Evolutionary conservation across 768 basidiomycete genomes (phyloP).

Genomic region (Rhodotorula babjevae): DNA sequence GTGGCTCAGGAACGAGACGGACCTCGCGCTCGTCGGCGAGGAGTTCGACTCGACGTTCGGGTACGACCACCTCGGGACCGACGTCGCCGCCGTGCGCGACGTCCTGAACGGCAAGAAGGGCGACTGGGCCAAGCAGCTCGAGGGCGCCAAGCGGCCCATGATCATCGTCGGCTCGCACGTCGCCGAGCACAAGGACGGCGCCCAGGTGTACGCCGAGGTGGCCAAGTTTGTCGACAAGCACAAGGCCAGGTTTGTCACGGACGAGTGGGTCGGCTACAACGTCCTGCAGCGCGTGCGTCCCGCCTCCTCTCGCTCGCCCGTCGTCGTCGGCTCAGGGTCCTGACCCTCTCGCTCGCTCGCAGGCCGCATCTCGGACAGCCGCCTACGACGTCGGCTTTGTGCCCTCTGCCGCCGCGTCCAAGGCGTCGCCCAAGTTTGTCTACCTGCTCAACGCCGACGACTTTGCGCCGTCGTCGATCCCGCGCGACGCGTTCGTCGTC

Average conservation of each 20-base stretch:
- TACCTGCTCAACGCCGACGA: slow-evolving; percentile 97
- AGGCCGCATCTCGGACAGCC: slow-evolving; percentile 87
- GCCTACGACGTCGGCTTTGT: slow-evolving; percentile 93
- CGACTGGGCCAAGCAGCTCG: slow-evolving; percentile 77
- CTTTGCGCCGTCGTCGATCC: slow-evolving; percentile 78
- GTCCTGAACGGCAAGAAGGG: slow-evolving; percentile 61
- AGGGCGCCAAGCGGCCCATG: slow-evolving; percentile 79
- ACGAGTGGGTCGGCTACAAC: slow-evolving; percentile 93
- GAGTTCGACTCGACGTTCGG: slow-evolving; percentile 86
- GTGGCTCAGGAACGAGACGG: slow-evolving; percentile 80
- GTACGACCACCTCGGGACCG: slow-evolving; percentile 81
- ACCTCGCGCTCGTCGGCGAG: slow-evolving; percentile 85
- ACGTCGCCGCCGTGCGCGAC: slow-evolving; percentile 66
- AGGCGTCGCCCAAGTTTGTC: slow-evolving; percentile 81
- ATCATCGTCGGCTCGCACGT: slow-evolving; percentile 88
- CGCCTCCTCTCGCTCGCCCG: too few species aligned
- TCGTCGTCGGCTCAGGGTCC: too few species aligned
- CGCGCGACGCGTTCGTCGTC: slow-evolving; percentile 87
- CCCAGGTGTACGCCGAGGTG: slow-evolving; percentile 68
- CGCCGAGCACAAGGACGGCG: slow-evolving; percentile 76
- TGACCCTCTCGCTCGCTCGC: not conserved
- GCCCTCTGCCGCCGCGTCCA: slow-evolving; percentile 70
- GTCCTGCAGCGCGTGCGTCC: slow-evolving; percentile 77
- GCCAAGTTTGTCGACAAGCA: slow-evolving; percentile 74
- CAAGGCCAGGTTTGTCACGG: slow-evolving; percentile 67